Base-by-base conservation (phyloP, 495 filamentous ascomycete species). In the Immersiella caudata region DNA sequence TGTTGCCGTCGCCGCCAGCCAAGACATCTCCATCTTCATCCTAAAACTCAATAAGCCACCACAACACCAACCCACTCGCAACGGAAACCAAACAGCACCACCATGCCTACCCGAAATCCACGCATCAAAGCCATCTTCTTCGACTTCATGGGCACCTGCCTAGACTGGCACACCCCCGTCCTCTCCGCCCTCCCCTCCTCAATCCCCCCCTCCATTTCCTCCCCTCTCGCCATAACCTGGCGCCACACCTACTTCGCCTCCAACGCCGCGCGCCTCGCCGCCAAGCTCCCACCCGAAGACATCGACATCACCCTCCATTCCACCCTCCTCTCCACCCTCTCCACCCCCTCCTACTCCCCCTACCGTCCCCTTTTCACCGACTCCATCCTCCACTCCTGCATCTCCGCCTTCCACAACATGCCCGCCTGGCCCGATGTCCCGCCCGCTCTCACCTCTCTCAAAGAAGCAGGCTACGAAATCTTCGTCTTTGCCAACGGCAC, bases 401-500 rank as follows among this genome's bases (percentile, higher is more conserved):
- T 59, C 27, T 29, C 71, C 0, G 55, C 74, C 18, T 36, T 56
- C 35, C 20, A 67, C 66, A 58, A 68, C 68, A 52, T 55, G 56
- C 69, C 61, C 6, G 76, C 81, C 12, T 87, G 84, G 84, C 76
- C 80, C 0, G 83, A 86, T 14, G 79, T 83, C 4, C 52, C 63
- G 22, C 60, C 64, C 25, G 75, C 72, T 3, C 66, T 76, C 46
- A 46, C 29, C 11, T 36, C 64, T 24, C 66, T 76, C 46, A 68
- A 68, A 50, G 67, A 67, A 1, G 64, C 55, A 26, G 74, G 72
- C 26, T 54, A 68, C 40, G 80, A 80, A 56, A 67, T 76, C 6
- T 79, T 84, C 26, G 83, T 87, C 24, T 79, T 82, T 55, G 83
- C 85, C n/a, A 87, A 87, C 65, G 85, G 84, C 0, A 84, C 82